Base-by-base conservation (phyloP, 768 basidiomycete species). In the Hygrophorus russula region DNA sequence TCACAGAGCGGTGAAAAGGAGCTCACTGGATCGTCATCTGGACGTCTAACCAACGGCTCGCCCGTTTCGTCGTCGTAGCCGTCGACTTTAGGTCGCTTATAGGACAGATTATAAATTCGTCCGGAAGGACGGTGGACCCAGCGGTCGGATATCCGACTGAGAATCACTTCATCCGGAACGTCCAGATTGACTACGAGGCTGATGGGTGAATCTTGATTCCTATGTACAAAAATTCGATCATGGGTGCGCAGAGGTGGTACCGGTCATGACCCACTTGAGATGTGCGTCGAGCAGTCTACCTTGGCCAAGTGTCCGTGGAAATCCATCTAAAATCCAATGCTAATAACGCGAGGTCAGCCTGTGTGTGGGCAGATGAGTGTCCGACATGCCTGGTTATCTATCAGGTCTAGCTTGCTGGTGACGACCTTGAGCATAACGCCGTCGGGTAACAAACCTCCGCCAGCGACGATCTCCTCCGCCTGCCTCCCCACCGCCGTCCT, bases 281-380 rank as follows among this genome's bases (percentile, higher is more conserved):
- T 88, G 76, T 14, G 68, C 65, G 62, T 93, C 84, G 7, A 94
- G 70, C 36, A 90, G 67, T 57, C 77, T 67, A 2, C 82, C 89
- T 59, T 94, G 91, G n/a, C 70, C 76, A 1, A 90, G 63, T 9
- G 90, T 94, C 30, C 91, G 80, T 41, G 92, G 92, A 55, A 94
- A 93, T 20, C 92, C 92, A 51, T 94, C 92, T 35, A 93, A 60
- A 49, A 94, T 83, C 91, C 91, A 93, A 55, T 86, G 81, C 85
- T 91, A 45, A 9, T 19, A 19, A 20, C 13, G n/a, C n/a, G 9
- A 7, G 14, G 29, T 8, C n/a, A 8, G 30, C 13, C 12, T 11
- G 12, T 10, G 34, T 33, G 15, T 9, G 20, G 7, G 17, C 20
- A 32, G 33, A 24, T 11, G 37, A 15, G 32, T 6, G 7, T n/a